These are phyloP conservation scores for Annulohypoxylon bovei DNA, from an alignment of 495 filamentous ascomycete species.

Conservation along the genomic window DNA sequence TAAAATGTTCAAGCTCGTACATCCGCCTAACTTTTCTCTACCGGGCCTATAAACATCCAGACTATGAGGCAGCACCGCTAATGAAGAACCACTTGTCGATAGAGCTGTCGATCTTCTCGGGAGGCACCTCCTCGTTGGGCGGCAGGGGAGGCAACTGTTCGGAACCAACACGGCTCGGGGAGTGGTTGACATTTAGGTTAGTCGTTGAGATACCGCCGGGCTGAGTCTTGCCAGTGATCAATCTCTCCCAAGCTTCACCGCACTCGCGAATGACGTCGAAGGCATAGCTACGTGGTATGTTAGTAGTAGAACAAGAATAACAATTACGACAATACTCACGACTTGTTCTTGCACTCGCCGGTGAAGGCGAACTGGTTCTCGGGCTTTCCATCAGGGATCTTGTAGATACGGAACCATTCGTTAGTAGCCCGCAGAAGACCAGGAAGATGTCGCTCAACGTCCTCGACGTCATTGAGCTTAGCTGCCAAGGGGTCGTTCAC, in stretches of 20 bases:
- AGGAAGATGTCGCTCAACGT: conserved; percentile 98
- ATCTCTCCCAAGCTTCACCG: conserved; percentile 93
- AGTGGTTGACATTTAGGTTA: conserved; percentile 79
- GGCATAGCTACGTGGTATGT: conserved; percentile 72
- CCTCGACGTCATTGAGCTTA: conserved; percentile 98
- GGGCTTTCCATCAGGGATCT: conserved; percentile 99
- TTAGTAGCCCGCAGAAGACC: conserved; percentile 97
- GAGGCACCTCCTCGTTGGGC: conserved; percentile 75
- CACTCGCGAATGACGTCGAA: conserved; percentile 95
- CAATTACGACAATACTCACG: conserved; percentile 58
- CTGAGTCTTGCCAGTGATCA: conserved; percentile 87
- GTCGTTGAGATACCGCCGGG: conserved; percentile 80
- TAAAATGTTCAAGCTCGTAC: conserved; percentile 15
- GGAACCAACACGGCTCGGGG: conserved; percentile 70
- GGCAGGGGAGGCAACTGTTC: conserved; percentile 76
- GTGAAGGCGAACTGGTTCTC: conserved; percentile 99
- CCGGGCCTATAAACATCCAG: conserved; percentile 27
- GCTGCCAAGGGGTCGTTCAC: conserved; percentile 95
- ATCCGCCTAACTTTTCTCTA: conserved; percentile 42
- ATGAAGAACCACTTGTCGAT: conserved; percentile 99
- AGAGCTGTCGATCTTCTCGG: conserved; percentile 91
- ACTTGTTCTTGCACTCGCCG: conserved; percentile 99
- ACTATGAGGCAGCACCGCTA: conserved; percentile 91
- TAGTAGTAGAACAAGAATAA: conserved; percentile 29
- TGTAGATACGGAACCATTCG: conserved; percentile 99